A percentile compares a stretch with the other conserved stretches of the same genome.
Evolutionary conservation across 2,329 filamentous ascomycete genomes (phyloP).

Genomic region (Diaporthe velutina): DNA sequence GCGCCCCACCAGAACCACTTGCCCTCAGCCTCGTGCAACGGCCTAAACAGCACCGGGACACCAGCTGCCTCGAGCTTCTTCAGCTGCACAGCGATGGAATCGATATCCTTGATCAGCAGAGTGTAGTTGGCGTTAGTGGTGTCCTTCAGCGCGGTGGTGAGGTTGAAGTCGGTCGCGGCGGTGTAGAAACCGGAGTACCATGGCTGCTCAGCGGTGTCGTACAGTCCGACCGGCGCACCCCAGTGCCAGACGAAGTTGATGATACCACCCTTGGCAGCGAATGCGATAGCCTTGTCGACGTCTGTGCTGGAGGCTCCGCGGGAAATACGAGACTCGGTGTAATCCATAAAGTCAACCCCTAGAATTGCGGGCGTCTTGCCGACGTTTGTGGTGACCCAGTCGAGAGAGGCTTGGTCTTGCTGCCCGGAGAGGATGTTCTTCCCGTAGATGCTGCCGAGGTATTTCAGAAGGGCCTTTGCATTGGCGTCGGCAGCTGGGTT

Average conservation of each 20-base stretch:
- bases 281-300: constrained; percentile 60
- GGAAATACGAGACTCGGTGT: constrained; percentile 59
- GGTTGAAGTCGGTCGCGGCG: constrained; percentile 60
- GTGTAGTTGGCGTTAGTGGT: constrained; percentile 61
- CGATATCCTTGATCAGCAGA: constrained; percentile 60
- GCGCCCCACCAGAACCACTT: constrained; percentile 68
- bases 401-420: constrained; percentile 57
- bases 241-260: constrained; percentile 63
- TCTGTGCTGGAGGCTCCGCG: constrained; percentile 55
- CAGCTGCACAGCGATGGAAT: constrained; percentile 61
- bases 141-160: constrained; percentile 56
- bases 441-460: constrained; percentile 48
- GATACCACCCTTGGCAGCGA: constrained; percentile 58
- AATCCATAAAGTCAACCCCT: constrained; percentile 62
- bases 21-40: constrained; percentile 64
- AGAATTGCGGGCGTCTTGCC: constrained; percentile 62
- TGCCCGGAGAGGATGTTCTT: constrained; percentile 60
- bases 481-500: constrained; percentile 53
- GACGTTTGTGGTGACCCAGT: constrained; percentile 58
- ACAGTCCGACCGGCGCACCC: constrained; percentile 60
- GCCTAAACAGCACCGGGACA: constrained; percentile 61
- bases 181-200: constrained; percentile 66
- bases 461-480: constrained; percentile 55
- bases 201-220: constrained; percentile 57
- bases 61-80: constrained; percentile 56